Percentiles rank a stretch among this genome's conserved stretches.
Evolutionary conservation across 768 basidiomycete genomes (phyloP).

Genomic region (Suillus occidentalis): DNA sequence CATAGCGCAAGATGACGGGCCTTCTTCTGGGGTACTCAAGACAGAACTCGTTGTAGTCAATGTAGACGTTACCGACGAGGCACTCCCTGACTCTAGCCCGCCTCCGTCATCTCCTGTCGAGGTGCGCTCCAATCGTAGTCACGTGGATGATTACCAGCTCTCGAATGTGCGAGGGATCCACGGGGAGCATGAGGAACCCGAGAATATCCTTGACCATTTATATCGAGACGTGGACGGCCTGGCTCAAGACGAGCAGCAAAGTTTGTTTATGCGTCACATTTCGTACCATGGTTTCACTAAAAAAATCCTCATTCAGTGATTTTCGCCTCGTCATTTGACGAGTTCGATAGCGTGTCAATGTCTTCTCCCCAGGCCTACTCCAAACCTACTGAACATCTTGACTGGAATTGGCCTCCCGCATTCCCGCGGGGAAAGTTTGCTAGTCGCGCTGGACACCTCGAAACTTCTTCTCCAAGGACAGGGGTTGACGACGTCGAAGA

Average conservation of each 20-base stretch:
- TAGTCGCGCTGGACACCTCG: constrained; percentile 17
- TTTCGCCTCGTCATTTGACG: not conserved
- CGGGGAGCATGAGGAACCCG: not conserved
- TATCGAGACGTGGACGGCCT: constrained; percentile 7
- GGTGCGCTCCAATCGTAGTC: not conserved
- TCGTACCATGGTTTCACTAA: not conserved
- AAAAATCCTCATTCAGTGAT: not conserved
- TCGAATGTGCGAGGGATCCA: not conserved
- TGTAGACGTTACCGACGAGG: constrained; percentile 2
- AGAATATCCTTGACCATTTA: constrained; percentile 8
- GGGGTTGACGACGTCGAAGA: constrained; percentile 18
- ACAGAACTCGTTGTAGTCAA: not conserved
- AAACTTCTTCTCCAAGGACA: constrained; percentile 7
- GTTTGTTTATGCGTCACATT: not conserved
- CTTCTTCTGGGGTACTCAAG: no score
- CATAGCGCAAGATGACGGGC: not conserved
- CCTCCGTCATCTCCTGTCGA: constrained; percentile 11
- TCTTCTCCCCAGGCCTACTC: constrained; percentile 6
- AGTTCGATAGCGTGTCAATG: not conserved
- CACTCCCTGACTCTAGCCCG: constrained; percentile 10
- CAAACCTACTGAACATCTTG: constrained; percentile 21
- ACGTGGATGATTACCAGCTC: not conserved
- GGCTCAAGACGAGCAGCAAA: constrained; percentile 5
- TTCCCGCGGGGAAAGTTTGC: constrained; percentile 27
- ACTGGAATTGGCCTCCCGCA: constrained; percentile 39